Base-by-base conservation (phyloP, 2,329 filamentous ascomycete species). In the Trichoderma sp. region DNA sequence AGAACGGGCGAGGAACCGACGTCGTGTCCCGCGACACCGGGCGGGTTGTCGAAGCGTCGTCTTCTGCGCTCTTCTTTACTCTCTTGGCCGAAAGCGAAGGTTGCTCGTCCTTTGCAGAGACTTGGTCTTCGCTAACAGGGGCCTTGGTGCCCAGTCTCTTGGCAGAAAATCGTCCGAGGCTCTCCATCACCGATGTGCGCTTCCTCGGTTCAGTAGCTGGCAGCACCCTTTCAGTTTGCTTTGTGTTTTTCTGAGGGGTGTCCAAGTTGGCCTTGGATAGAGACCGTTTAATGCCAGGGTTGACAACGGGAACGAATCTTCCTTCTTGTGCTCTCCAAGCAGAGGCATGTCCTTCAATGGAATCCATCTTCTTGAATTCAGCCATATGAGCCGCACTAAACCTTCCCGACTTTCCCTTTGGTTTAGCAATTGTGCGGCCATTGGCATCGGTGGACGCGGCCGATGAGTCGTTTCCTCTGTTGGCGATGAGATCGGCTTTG, bases 291-390 rank as follows among this genome's bases (percentile, higher is more conserved):
- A 85, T 78, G 27, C 79, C 78, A 33, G 83, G 80, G 74, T 80
- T 80, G 71, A 85, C n/a, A 56, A 56, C 82, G 11, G 90, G 89
- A n/a, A 89, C 88, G 78, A 87, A 84, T 9, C 88, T 88, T 45
- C 84, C 87, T 5, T 87, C 84, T 76, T 90, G 87, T 27, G 89
- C 89, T 77, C 94, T 89, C 86, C 92, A 97, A 18, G 93, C 90
- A 12, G 95, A 97, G 9, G 95, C 89, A 82, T 98, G 95, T 77
- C 92, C 92, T 60, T 91, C 94, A 81, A 98, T 98, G 2, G 95
- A 98, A 82, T 98, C 95, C 96, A 98, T 98, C 87, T 97, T 98
- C 85, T 94, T 94, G 86, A 98, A 98, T 81, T 96, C 91, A 67
- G 92, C 91, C 90, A 94, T 93, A 83, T 98, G 96, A 50, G 91